Base-by-base conservation (phyloP, 306 rosid genomes). In the Dryas drummondii region DNA sequence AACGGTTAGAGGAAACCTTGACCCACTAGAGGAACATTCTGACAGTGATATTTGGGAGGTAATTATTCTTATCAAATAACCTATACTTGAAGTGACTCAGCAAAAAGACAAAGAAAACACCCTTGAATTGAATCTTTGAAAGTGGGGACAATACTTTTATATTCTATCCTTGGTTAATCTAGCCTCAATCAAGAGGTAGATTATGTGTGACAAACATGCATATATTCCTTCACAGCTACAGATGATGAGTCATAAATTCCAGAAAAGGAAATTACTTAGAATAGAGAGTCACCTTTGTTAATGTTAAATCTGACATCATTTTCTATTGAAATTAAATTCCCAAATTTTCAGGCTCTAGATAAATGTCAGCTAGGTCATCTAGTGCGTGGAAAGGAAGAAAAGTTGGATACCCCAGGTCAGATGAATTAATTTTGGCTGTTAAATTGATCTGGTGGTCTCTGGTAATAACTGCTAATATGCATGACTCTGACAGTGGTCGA, bases 31-130 rank as follows among this genome's bases (percentile, higher is more conserved):
- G 50, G 86, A 78, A 61, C 81, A 94, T 75, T 82, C 97, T 32
- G 97, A 94, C 82, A 60, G 12, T 46, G 80, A 88, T 79, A 82
- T 87, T 42, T 94, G 98, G 98, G 88, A 90, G 98, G 98, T 93
- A 83, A 77, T 32, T 10, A 55, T 52, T 73, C 66, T 26, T 9
- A 79, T 57, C 48, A 45, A 66, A 81, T 14, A 61, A 64, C 52
- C 71, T 58, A 19, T 79, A 61, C 46, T 15, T 61, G 19, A 61
- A 61, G 11, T 60, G 45, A 8, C 45, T 14, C 12, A n/a, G 65
- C 53, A 14, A 66, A 66, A 19, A 46, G 44, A 46, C 8, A 32
- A 6, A 14, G 13, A 37, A 32, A 32, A 32, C 37, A 32, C 11
- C 5, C 4, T 32, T 61, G 19, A 60, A 60, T 5, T 9, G 45